Conservation (phyloP, 345 rosid species). For the Cochlearia excelsa region DNA sequence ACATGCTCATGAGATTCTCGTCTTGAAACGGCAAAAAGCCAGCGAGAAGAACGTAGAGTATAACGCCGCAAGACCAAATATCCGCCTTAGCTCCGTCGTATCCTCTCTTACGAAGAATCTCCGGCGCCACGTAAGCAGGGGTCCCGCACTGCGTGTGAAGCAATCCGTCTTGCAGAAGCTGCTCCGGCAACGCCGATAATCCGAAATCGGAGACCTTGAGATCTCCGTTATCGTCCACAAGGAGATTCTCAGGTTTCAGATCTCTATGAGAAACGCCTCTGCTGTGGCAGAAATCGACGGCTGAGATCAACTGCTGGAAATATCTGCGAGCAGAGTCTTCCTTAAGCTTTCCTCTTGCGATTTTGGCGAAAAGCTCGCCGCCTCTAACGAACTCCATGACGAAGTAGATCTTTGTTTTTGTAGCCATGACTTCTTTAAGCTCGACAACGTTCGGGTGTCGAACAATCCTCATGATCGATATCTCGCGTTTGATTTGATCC, state of each 20-base stretch:
- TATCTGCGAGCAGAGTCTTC: conserved; percentile 57
- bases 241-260: conserved; percentile 73
- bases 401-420: conserved; percentile 57
- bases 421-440: conserved; percentile 77
- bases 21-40: conserved; percentile 70
- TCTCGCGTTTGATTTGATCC: conserved; percentile 71
- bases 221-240: conserved; percentile 64
- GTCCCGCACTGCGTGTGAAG: conserved; percentile 90
- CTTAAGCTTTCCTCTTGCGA: conserved; percentile 54
- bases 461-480: conserved; percentile 66
- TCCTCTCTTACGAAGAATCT: conserved; percentile 70
- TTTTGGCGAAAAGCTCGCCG: conserved; percentile 70
- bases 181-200: conserved; percentile 69
- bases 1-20: conserved; percentile 64
- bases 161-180: conserved; percentile 62
- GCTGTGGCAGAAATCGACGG: conserved; percentile 75
- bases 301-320: conserved; percentile 68
- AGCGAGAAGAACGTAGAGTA: conserved; percentile 61
- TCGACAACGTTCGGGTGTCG: conserved; percentile 71
- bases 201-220: conserved; percentile 81
- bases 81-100: conserved; percentile 80
- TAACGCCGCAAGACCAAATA: conserved; percentile 87
- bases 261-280: conserved; percentile 82
- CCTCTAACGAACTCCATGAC: conserved; percentile 76
- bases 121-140: conserved; percentile 88